Percentiles rank a stretch among this genome's conserved stretches.
Evolutionary conservation across 208 protist species (phyloP).

Genomic region (Leishmania braziliensis): DNA sequence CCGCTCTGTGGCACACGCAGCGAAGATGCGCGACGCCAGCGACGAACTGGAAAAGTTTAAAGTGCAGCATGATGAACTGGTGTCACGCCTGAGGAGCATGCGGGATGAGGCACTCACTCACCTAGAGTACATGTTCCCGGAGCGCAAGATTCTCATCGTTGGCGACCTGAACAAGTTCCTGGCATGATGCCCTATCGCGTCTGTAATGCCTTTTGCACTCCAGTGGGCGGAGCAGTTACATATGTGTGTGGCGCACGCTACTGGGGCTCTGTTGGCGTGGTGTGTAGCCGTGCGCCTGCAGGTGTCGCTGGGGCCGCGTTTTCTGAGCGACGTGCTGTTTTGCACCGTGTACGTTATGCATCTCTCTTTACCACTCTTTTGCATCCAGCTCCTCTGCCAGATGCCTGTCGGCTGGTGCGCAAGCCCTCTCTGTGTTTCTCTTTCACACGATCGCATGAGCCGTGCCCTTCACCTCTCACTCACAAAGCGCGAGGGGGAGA

Average conservation of each 20-base stretch:
- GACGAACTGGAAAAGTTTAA: conserved; percentile 43
- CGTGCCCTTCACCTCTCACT: neutral
- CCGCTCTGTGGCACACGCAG: conserved; percentile 37
- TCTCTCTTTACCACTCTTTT: neutral
- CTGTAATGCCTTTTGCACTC: neutral
- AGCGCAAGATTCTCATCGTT: conserved; percentile 56
- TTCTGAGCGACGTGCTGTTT: neutral
- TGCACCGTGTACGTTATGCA: neutral
- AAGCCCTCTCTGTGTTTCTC: neutral
- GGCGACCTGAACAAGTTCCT: conserved; percentile 83
- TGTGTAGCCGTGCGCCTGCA: neutral
- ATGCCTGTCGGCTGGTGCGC: neutral
- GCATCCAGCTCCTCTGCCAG: neutral
- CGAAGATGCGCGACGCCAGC: conserved; percentile 39
- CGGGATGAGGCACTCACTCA: conserved; percentile 50
- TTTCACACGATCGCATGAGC: neutral
- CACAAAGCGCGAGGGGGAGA: neutral
- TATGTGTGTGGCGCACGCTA: neutral
- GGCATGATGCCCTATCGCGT: neutral
- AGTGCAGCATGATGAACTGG: conserved; percentile 38
- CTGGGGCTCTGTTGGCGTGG: neutral
- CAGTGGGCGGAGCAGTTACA: neutral
- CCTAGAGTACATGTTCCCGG: conserved; percentile 65
- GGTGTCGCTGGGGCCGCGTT: neutral
- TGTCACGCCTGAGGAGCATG: conserved; percentile 17